Evolutionary conservation across 2,329 filamentous ascomycete genomes (phyloP).

Genomic region (Didymella segeticola): DNA sequence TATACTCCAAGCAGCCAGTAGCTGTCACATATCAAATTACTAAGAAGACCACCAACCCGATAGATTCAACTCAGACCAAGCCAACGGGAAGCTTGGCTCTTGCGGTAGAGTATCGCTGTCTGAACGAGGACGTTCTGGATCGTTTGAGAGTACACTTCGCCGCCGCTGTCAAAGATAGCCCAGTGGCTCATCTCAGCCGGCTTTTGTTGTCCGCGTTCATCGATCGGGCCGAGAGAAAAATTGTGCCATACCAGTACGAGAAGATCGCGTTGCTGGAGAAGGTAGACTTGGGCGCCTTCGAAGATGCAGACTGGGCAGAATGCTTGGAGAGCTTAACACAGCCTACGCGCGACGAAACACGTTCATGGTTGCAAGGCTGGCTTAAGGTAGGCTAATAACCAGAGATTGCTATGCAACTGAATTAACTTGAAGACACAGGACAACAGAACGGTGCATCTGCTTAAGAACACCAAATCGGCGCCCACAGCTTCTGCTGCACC

Average conservation of each 20-base stretch:
- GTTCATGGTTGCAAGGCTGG: constrained; percentile 63
- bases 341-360: constrained; percentile 52
- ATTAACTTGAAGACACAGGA: constrained; percentile 31
- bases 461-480: constrained; percentile 10
- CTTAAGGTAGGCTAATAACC: constrained; percentile 55
- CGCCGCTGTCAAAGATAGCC: constrained; percentile 55
- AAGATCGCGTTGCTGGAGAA: constrained; percentile 61
- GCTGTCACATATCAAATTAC: constrained; percentile 81
- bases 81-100: constrained; percentile 62
- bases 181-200: constrained; percentile 55
- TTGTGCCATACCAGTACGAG: constrained; percentile 60
- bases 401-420: not conserved
- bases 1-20: constrained; percentile 83
- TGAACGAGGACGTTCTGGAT: constrained; percentile 74
- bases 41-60: constrained; percentile 54
- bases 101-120: constrained; percentile 74
- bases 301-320: constrained; percentile 61
- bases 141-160: constrained; percentile 56
- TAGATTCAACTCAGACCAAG: constrained; percentile 33
- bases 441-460: constrained; percentile 35
- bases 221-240: constrained; percentile 53
- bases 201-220: constrained; percentile 61
- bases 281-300: constrained; percentile 59
- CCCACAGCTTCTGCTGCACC: constrained; percentile 25
- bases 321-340: constrained; percentile 60